Conservation (phyloP, 495 filamentous ascomycete genomes). For the Hypoxylon crocopeplum region DNA sequence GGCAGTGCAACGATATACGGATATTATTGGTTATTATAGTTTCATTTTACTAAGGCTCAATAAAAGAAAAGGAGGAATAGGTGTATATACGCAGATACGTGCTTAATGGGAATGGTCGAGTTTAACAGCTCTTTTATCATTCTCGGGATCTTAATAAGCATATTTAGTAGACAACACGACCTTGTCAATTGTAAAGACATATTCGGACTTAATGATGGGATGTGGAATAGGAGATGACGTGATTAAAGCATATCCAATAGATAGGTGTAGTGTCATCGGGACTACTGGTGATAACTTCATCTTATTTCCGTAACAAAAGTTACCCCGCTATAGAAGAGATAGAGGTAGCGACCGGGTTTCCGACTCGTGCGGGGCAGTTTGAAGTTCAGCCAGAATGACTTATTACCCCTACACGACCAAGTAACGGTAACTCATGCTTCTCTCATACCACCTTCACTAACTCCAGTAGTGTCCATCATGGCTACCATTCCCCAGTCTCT, state of each 20-base stretch:
- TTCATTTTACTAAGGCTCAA: too few species aligned
- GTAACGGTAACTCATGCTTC: too few species aligned
- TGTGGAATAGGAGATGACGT: background rate
- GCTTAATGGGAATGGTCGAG: too few species aligned
- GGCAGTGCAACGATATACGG: too few species aligned
- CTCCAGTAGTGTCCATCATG: constrained; percentile 27
- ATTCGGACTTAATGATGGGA: background rate
- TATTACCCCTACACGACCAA: background rate
- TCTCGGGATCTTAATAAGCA: too few species aligned
- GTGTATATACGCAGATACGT: too few species aligned
- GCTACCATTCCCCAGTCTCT: constrained; percentile 37
- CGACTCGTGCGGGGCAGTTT: constrained; percentile 8
- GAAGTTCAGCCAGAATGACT: constrained; percentile 29
- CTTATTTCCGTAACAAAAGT: background rate
- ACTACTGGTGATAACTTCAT: constrained; percentile 21
- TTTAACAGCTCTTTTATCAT: too few species aligned
- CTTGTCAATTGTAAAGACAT: too few species aligned
- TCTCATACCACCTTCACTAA: too few species aligned
- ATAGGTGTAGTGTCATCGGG: background rate
- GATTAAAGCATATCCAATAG: background rate
- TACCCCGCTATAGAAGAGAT: constrained; percentile 7
- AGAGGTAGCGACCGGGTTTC: background rate
- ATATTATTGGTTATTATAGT: too few species aligned
- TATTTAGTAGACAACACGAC: too few species aligned
- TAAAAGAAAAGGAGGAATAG: too few species aligned